These are phyloP conservation scores for Schizophyllum amplum DNA, from an alignment of 1,284 basidiomycete genomes.

Conservation along the genomic window DNA sequence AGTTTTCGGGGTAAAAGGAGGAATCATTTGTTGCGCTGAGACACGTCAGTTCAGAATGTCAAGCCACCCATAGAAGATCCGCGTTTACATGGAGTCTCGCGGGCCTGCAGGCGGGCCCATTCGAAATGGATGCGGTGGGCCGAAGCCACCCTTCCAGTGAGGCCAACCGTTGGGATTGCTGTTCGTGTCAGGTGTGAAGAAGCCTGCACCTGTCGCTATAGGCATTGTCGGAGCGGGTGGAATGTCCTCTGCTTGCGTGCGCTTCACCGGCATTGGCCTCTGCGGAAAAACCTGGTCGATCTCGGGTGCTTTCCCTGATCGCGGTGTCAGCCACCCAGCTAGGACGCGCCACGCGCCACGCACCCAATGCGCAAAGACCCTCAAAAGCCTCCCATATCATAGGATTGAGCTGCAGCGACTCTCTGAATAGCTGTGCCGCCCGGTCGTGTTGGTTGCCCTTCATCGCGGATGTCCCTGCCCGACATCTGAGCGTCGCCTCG, in stretches of 20 bases:
- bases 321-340: conserved; percentile 9
- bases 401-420: conserved; percentile 69
- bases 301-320: conserved; percentile 57
- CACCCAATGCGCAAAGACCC: conserved; percentile 79
- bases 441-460: conserved; percentile 70
- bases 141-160: conserved; percentile 3
- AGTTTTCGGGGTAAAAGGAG: conserved; percentile 53
- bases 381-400: conserved; percentile 93
- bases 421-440: conserved; percentile 64
- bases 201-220: conserved; percentile 52
- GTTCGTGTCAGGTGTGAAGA: conserved; percentile 70
- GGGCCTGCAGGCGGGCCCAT: conserved; percentile 40
- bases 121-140: conserved; percentile 46
- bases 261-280: conserved; percentile 50
- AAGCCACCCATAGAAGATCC: conserved; percentile 8
- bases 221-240: conserved; percentile 34
- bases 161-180: conserved; percentile 40
- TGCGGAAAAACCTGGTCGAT: conserved; percentile 66
- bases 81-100: conserved; percentile 52
- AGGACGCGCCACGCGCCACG: conserved; percentile 18
- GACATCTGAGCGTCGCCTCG: conserved; percentile 59
- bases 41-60: conserved; percentile 1
- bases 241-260: conserved; percentile 39
- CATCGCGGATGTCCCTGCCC: conserved; percentile 60
- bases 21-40: conserved; percentile 51